Percentiles rank a stretch among this genome's conserved stretches.
These are phyloP conservation scores for Eucalyptus pauciflora DNA, from an alignment of 345 rosid genomes.

Conservation along the genomic window DNA sequence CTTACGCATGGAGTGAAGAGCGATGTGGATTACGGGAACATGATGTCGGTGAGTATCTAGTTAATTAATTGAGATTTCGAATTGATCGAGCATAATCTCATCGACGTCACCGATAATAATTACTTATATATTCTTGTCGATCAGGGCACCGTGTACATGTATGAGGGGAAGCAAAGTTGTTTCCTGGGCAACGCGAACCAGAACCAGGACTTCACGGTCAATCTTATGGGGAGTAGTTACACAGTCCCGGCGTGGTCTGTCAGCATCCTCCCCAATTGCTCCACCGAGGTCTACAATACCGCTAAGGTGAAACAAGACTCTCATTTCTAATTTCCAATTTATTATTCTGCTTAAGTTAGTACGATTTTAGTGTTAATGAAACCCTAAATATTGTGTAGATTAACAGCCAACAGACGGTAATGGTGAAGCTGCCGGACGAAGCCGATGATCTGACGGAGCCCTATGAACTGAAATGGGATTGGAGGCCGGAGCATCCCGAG, in stretches of 20 bases:
- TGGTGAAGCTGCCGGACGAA: background rate
- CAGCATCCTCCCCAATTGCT: slow-evolving; percentile 20
- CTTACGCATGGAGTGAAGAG: slow-evolving; percentile 34
- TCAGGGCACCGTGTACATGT: slow-evolving; percentile 10
- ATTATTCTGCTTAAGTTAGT: background rate
- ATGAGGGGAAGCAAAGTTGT: slow-evolving; percentile 12
- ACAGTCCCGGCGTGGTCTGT: slow-evolving; percentile 24
- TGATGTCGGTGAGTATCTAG: background rate
- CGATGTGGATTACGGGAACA: background rate
- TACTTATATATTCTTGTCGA: background rate
- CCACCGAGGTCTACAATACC: slow-evolving; percentile 25
- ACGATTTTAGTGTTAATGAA: rapidly evolving
- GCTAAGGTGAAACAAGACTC: slow-evolving; percentile 12
- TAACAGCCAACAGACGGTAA: slow-evolving; percentile 14
- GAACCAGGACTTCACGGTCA: background rate
- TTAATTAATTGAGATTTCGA: background rate
- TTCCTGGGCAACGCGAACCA: slow-evolving; percentile 6
- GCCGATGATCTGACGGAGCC: slow-evolving; percentile 11
- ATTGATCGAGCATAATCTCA: background rate
- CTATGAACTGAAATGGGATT: slow-evolving; percentile 11
- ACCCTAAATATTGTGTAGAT: background rate
- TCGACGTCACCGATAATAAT: background rate
- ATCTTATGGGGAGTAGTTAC: background rate
- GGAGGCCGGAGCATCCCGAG: slow-evolving; percentile 9
- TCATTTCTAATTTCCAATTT: no score